Evolutionary conservation across 2,329 filamentous ascomycete species (phyloP), one percentile per base, ranked within the genome.

Genomic region (Aspergillus japonicus): DNA sequence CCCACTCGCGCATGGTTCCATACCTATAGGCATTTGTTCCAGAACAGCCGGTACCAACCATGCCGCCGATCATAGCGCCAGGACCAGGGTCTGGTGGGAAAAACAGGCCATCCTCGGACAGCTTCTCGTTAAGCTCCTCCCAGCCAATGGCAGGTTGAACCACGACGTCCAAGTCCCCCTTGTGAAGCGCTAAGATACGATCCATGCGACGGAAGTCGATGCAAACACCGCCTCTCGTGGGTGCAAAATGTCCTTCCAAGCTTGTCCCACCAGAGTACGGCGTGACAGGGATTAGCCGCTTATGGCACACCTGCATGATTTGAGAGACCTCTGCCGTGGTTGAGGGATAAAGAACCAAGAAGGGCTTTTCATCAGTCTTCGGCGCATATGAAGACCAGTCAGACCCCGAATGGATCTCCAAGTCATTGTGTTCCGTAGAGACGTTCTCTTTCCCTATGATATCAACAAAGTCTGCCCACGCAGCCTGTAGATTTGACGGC

Each of bases 1-100:
- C 93, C 92, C 92, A 96, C 73, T 96, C 92, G 63, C 91, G 88
- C 92, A 96, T 96, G 2, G 92, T 96, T 63, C 92, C 93, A 74
- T 96, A 96, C 59, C 92, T 85, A 79, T 96, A 96, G 16, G 92
- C 89, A 73, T 96, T 96, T 14, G 92, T 96, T 60, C 92, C 92
- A 4, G 79, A 81, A 63, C 80, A 82, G 50, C 80, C 79, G 10
- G 80, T 82, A 10, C 80, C 80, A 11, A 82, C 77, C 80, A 82
- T 82, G 57, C 92, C 92, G 59, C 92, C 92, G 68, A 97, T 96
- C 88, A 91, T 91, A 62, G 92, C 92, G 19, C 92, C 92, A 55
- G 93, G 92, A 56, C 92, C 93, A 19, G 92, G 92, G 74, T 96
- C 92, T 0, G 92, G 92, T 23, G 92, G 92, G 78, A 96, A 96